These are phyloP conservation scores for Gnomoniopsis sp. DNA, from an alignment of 2,329 filamentous ascomycete genomes.

Conservation along the genomic window DNA sequence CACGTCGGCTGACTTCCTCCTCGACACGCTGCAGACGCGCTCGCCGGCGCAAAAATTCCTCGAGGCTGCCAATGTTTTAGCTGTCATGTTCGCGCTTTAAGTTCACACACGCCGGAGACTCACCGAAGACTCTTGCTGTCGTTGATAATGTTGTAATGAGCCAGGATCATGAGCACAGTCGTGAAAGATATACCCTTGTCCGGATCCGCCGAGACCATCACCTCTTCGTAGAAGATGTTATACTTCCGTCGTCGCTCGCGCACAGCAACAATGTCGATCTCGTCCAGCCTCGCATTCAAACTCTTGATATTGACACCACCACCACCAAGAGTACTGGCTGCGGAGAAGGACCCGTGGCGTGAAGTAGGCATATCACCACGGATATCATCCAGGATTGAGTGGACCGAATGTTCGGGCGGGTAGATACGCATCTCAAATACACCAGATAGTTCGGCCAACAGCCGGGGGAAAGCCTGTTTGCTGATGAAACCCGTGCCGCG, in stretches of 20 bases:
- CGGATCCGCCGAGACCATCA: slow-evolving; percentile 87
- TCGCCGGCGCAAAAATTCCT: slow-evolving; percentile 89
- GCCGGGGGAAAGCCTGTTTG: slow-evolving; percentile 82
- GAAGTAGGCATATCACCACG: slow-evolving; percentile 52
- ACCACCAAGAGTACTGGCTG: slow-evolving; percentile 49
- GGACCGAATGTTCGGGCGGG: slow-evolving; percentile 82
- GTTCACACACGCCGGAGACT: slow-evolving; percentile 22
- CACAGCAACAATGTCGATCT: slow-evolving; percentile 73
- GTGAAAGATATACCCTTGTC: slow-evolving; percentile 90
- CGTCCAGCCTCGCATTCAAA: slow-evolving; percentile 68
- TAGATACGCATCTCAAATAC: slow-evolving; percentile 98
- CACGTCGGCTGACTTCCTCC: slow-evolving; percentile 85
- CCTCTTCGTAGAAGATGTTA: slow-evolving; percentile 96
- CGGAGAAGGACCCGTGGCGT: slow-evolving; percentile 53
- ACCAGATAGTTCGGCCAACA: slow-evolving; percentile 88
- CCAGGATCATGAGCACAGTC: slow-evolving; percentile 87
- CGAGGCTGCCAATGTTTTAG: slow-evolving; percentile 57
- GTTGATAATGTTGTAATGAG: slow-evolving; percentile 98
- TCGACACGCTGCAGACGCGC: slow-evolving; percentile 90
- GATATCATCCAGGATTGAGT: slow-evolving; percentile 83
- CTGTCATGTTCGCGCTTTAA: neutral
- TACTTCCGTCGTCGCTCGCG: slow-evolving; percentile 72
- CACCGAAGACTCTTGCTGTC: slow-evolving; percentile 92
- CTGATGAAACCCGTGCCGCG: slow-evolving; percentile 87
- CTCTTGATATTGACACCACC: slow-evolving; percentile 68